A percentile compares a stretch with the other conserved stretches of the same genome.
Conservation (phyloP, 2,329 filamentous ascomycete species). For the Periconia digitata region DNA sequence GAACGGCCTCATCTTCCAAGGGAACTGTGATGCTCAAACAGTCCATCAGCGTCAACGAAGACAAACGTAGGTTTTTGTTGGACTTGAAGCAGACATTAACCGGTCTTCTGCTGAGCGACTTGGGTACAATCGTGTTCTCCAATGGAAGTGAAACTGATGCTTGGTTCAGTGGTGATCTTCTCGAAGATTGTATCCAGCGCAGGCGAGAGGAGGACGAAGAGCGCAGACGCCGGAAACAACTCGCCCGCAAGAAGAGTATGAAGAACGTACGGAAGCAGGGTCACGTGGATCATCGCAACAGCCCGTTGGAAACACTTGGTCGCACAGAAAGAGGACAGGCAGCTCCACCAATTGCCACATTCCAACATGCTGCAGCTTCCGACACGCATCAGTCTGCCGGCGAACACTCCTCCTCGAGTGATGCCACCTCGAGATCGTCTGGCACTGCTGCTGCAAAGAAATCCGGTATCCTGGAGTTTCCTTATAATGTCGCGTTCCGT, state of each 20-base stretch:
- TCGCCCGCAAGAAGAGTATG: slow-evolving; percentile 56
- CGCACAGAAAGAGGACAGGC: slow-evolving; percentile 45
- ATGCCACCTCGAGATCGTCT: slow-evolving; percentile 46
- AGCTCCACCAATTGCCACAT: slow-evolving; percentile 45
- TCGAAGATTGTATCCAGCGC: slow-evolving; percentile 46
- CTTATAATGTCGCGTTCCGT: slow-evolving; percentile 78
- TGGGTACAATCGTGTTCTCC: slow-evolving; percentile 84
- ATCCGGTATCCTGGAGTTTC: slow-evolving; percentile 62
- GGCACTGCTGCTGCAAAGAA: slow-evolving; percentile 47
- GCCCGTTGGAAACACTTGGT: slow-evolving; percentile 47
- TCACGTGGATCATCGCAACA: slow-evolving; percentile 38
- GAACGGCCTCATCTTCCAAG: slow-evolving; percentile 67
- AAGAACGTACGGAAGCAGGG: slow-evolving; percentile 56
- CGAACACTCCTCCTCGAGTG: slow-evolving; percentile 50
- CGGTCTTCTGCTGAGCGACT: slow-evolving; percentile 83
- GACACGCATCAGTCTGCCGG: slow-evolving; percentile 46
- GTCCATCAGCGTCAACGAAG: slow-evolving; percentile 60
- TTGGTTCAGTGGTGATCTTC: slow-evolving; percentile 72
- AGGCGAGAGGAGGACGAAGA: slow-evolving; percentile 44
- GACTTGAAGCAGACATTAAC: slow-evolving; percentile 79
- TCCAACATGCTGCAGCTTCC: slow-evolving; percentile 44
- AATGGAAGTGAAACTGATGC: slow-evolving; percentile 88
- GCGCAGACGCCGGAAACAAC: slow-evolving; percentile 39
- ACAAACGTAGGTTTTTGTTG: slow-evolving; percentile 76
- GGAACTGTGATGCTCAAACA: slow-evolving; percentile 65